Base-by-base conservation (phyloP, 148 eudicot genomes). In the Persicaria maculosa region DNA sequence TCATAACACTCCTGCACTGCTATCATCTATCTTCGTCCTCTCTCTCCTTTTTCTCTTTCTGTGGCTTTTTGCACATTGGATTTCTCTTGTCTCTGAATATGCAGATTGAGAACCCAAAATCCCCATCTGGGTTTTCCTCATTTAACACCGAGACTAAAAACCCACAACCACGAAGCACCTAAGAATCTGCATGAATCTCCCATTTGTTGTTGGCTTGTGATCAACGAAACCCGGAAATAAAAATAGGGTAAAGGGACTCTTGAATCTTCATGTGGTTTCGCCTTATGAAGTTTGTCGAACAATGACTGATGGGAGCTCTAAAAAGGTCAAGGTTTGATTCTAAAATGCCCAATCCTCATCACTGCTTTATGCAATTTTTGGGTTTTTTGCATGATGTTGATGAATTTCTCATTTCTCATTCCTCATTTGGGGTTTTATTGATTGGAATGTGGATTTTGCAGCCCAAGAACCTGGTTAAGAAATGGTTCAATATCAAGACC, bases 391-490 rank as follows among this genome's bases (percentile, higher is more conserved):
- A 20, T 68, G 45, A 71, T 69, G 14, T 19, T 10, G 10, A 6
- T 47, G 53, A 69, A 79, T 59, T 81, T 70, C 82, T 84, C 71
- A 77, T 75, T 80, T 73, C 44, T 76, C 65, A 73, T 20, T 75
- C 83, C 72, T 76, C 76, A 69, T 53, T 47, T 72, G n/a, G n/a
- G n/a, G n/a, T n/a, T n/a, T n/a, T n/a, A n/a, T n/a, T n/a, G n/a
- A n/a, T n/a, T n/a, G n/a, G n/a, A 75, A 84, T 91, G 84, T 80
- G 89, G 98, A 80, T 89, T 77, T 91, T 93, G 76, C 91, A 97
- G 97, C 86, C 98, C 6, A 93, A 89, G 80, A 86, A 80, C 44
- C 83, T 93, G 80, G 93, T 93, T 94, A 94, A 89, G n/a, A n/a
- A n/a, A n/a, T n/a, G n/a, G n/a, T n/a, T n/a, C n/a, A n/a, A n/a